phyloP scores from a whole-genome alignment of 2,329 filamentous ascomycete species.

The Lachnellula arida region DNA sequence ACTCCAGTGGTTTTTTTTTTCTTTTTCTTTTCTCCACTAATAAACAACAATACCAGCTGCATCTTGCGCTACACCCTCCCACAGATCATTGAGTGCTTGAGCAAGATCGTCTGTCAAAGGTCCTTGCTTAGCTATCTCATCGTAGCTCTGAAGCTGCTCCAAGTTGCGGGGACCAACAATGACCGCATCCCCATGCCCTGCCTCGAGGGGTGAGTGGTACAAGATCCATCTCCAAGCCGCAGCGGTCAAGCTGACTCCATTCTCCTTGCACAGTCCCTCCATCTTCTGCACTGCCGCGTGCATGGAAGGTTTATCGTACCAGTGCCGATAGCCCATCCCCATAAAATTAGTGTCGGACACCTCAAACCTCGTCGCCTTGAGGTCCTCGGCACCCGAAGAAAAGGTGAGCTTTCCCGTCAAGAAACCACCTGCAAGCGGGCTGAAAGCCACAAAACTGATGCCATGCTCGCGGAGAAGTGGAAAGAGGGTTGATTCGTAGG shows the following conservation, averaged over 20 bases:
- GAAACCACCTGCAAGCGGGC: constrained; percentile 49
- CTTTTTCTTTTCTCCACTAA: too few species aligned
- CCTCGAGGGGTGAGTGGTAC: background rate
- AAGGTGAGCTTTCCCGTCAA: constrained; percentile 46
- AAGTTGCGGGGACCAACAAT: background rate
- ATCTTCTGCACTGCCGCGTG: background rate
- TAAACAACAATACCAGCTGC: background rate
- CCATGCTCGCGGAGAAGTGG: constrained; percentile 40
- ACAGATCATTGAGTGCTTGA: background rate
- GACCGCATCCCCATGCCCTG: background rate
- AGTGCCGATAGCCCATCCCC: background rate
- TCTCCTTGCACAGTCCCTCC: background rate
- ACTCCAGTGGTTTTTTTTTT: too few species aligned
- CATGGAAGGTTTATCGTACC: background rate
- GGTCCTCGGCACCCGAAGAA: constrained; percentile 33
- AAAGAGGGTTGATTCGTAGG: constrained; percentile 54
- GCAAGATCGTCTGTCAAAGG: background rate
- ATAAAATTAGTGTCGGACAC: background rate
- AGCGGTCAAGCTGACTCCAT: background rate
- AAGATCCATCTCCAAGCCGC: background rate
- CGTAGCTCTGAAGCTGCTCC: background rate
- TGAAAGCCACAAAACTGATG: constrained; percentile 56
- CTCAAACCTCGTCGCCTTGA: constrained; percentile 1
- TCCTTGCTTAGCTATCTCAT: background rate
- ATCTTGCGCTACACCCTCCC: background rate